Percentiles rank a stretch among this genome's conserved stretches.
Conservation (phyloP, 805 yeast genomes). For the Candida koratica region DNA sequence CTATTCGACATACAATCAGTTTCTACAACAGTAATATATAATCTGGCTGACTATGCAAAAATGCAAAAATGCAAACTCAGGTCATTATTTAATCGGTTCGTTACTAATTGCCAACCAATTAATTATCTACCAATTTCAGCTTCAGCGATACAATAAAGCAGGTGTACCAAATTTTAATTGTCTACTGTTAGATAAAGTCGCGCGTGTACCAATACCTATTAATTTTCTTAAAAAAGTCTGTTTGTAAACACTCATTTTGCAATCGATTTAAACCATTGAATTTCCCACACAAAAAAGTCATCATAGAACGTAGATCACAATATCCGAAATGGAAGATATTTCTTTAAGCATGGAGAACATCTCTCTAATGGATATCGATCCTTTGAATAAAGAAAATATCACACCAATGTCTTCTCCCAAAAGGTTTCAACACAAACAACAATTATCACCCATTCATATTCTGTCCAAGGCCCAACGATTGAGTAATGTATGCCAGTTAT, state of each 20-base stretch:
- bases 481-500: slow-evolving; percentile 90
- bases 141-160: no score
- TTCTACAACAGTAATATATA: no score
- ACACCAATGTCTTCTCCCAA: slow-evolving; percentile 24
- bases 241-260: slow-evolving; percentile 10
- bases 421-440: slow-evolving; percentile 29
- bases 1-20: no score
- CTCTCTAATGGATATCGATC: slow-evolving; percentile 42
- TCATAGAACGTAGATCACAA: no score
- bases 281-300: slow-evolving; percentile 1
- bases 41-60: no score
- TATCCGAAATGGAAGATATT: slow-evolving; percentile 30
- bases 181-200: background rate
- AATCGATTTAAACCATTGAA: slow-evolving; percentile 4
- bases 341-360: slow-evolving; percentile 43
- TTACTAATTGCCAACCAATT: no score
- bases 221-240: slow-evolving; percentile 6
- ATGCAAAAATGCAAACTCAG: no score
- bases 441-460: slow-evolving; percentile 23
- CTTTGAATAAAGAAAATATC: slow-evolving; percentile 36
- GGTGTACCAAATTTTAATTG: background rate
- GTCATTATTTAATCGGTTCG: no score
- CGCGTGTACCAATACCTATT: slow-evolving; percentile 3
- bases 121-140: no score
- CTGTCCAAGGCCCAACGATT: slow-evolving; percentile 76